phyloP scores from a whole-genome alignment of 345 rosid species.

The Linum lewisii region DNA sequence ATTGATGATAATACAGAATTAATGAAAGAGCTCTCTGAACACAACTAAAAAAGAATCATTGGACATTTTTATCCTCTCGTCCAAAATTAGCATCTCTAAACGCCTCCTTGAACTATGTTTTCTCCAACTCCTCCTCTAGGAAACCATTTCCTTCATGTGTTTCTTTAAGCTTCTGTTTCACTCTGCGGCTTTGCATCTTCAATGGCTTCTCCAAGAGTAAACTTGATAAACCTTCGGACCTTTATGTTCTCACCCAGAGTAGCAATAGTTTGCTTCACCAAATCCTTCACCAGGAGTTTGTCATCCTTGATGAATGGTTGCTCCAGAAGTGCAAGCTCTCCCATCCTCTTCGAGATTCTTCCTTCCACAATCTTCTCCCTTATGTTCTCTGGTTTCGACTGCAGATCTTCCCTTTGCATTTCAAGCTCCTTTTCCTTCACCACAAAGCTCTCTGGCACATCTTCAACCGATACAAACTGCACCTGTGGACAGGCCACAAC shows the following conservation, averaged over 20 bases:
- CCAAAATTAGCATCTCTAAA: no score
- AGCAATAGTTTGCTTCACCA: conserved; percentile 74
- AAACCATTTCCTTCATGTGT: conserved; percentile 1
- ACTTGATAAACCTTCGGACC: conserved; percentile 56
- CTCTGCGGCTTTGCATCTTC: conserved; percentile 21
- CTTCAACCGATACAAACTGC: conserved; percentile 61
- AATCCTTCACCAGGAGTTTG: conserved; percentile 61
- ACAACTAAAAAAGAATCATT: no score
- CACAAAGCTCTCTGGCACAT: conserved; percentile 42
- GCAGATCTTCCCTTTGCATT: conserved; percentile 89
- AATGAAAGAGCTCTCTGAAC: no score
- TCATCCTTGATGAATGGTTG: conserved; percentile 75
- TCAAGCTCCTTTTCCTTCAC: conserved; percentile 73
- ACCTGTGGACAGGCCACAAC: conserved; percentile 84
- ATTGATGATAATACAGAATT: no score
- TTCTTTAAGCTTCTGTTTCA: conserved; percentile 14
- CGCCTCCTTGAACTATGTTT: no score
- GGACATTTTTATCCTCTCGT: no score
- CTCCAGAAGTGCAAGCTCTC: conserved; percentile 67
- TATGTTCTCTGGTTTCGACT: conserved; percentile 81
- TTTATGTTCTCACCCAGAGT: conserved; percentile 88
- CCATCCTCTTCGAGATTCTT: conserved; percentile 73
- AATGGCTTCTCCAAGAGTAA: conserved; percentile 62
- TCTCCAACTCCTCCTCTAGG: no score
- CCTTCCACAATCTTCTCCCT: conserved; percentile 85